Conservation (phyloP, 2,329 filamentous ascomycete genomes). For the Magnaporthiopsis incrustans region DNA sequence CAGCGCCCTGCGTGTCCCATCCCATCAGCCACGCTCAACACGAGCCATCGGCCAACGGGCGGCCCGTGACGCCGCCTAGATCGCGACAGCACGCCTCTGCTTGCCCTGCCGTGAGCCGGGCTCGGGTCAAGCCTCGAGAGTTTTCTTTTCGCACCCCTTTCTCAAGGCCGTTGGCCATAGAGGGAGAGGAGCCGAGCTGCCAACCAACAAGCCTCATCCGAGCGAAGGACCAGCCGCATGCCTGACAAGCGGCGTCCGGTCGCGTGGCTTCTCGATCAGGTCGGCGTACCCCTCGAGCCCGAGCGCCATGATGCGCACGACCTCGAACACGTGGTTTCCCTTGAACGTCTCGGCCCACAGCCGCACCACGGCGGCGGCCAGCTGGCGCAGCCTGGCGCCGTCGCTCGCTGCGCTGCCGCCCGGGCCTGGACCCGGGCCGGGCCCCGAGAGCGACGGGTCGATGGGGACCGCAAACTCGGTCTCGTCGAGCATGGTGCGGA, state of each 20-base stretch:
- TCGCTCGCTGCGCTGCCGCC: conserved; percentile 33
- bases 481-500: conserved; percentile 52
- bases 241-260: conserved; percentile 34
- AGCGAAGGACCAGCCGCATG: conserved; percentile 14
- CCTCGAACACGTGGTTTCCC: conserved; percentile 52
- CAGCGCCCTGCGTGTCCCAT: too few relatives aligned
- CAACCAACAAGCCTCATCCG: background rate
- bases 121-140: too few relatives aligned
- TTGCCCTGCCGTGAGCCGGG: too few relatives aligned
- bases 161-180: too few relatives aligned
- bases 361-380: conserved; percentile 49
- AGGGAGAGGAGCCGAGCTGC: too few relatives aligned
- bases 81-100: background rate
- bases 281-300: conserved; percentile 51
- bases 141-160: too few relatives aligned
- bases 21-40: too few relatives aligned
- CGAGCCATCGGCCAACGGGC: too few relatives aligned
- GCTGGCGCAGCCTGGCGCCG: conserved; percentile 42
- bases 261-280: conserved; percentile 45
- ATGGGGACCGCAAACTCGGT: conserved; percentile 55
- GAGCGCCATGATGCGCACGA: conserved; percentile 49
- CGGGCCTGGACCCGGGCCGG: conserved; percentile 13
- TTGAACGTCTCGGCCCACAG: conserved; percentile 57
- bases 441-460: conserved; percentile 43
- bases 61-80: background rate